phyloP scores from a whole-genome alignment of 441 rosid species.

The Isatis lusitanica region DNA sequence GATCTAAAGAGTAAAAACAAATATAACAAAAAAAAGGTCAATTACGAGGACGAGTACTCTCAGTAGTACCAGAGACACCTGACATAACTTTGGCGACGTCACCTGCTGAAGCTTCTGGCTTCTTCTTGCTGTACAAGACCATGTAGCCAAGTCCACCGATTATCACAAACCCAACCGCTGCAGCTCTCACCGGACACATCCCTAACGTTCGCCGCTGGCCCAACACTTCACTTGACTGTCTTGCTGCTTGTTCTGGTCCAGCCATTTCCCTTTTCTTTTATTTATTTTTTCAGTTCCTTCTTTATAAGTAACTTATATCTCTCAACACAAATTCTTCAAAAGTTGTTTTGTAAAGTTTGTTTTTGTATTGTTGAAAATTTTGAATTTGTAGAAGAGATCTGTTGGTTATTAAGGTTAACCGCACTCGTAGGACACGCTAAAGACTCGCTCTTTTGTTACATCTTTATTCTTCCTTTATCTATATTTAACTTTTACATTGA shows the following conservation, averaged over 20 bases:
- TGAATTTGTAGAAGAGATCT: conserved; percentile 32
- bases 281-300: not conserved
- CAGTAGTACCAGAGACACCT: conserved; percentile 40
- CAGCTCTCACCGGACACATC: conserved; percentile 35
- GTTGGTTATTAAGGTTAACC: conserved; percentile 14
- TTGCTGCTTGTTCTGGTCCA: conserved; percentile 38
- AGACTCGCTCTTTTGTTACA: conserved; percentile 23
- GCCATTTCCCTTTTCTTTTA: conserved; percentile 27
- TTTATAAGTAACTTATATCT: not conserved
- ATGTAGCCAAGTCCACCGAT: conserved; percentile 49
- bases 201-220: conserved; percentile 22
- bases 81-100: conserved; percentile 64
- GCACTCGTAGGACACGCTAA: conserved; percentile 27
- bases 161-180: conserved; percentile 31
- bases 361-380: conserved; percentile 3
- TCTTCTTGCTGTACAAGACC: conserved; percentile 56
- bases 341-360: not conserved
- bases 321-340: not conserved
- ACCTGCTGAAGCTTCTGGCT: conserved; percentile 64
- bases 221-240: conserved; percentile 37
- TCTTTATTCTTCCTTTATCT: conserved; percentile 2
- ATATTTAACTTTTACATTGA: conserved; percentile 3
- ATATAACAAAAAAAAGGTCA: conserved; percentile 5
- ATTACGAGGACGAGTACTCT: conserved; percentile 51
- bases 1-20: not conserved